These are phyloP conservation scores for Colletotrichum eremochloae DNA, from an alignment of 2,329 filamentous ascomycete species.

Conservation along the genomic window DNA sequence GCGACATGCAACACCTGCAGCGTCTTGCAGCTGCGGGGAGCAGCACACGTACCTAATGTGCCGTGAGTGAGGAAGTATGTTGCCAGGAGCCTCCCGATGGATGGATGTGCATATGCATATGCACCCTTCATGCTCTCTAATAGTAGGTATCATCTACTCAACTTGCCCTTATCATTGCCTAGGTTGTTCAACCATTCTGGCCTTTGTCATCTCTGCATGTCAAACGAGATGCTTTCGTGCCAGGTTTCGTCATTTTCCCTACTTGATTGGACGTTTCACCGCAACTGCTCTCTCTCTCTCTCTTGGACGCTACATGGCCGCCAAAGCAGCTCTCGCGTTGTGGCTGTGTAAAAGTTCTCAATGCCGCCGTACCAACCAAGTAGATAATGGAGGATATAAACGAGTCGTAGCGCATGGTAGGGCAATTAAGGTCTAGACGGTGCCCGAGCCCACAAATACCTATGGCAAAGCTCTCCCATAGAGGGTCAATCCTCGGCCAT, in stretches of 20 bases:
- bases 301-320: background rate
- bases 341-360: conserved; percentile 7
- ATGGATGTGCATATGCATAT: conserved; percentile 15
- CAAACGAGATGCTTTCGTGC: background rate
- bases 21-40: background rate
- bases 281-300: background rate
- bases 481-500: too few relatives aligned
- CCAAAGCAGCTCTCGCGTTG: background rate
- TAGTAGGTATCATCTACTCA: background rate
- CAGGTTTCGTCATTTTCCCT: background rate
- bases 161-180: background rate
- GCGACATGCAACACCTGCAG: conserved; percentile 30
- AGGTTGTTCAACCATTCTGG: background rate
- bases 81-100: conserved; percentile 5
- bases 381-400: background rate
- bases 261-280: background rate
- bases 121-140: background rate
- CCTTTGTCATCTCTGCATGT: background rate
- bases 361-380: background rate
- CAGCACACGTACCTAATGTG: too few relatives aligned
- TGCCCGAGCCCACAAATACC: background rate
- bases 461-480: too few relatives aligned
- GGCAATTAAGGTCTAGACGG: background rate
- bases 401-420: too few relatives aligned
- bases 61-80: background rate